phyloP scores from a whole-genome alignment of 495 filamentous ascomycete genomes.

The Podospora pseudoanserina region DNA sequence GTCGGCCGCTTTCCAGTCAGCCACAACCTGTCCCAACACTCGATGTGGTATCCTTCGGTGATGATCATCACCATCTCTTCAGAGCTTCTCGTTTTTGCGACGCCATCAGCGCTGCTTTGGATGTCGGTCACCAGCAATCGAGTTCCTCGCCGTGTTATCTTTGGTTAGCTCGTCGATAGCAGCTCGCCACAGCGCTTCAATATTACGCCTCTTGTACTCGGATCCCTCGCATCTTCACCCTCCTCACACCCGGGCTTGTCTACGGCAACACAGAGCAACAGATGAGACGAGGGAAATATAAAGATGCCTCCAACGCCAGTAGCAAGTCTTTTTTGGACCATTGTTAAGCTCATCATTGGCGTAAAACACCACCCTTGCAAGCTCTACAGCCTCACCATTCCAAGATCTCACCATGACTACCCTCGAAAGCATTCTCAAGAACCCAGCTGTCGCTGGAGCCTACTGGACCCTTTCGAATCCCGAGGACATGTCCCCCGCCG shows the following conservation, averaged over 20 bases:
- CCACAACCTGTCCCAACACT: not conserved
- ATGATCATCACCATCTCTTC: not conserved
- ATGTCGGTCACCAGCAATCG: not conserved
- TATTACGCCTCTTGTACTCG: not conserved
- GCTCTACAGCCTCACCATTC: not conserved
- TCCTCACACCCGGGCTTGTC: not conserved
- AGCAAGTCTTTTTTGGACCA: not conserved
- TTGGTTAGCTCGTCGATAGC: not conserved
- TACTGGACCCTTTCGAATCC: not conserved
- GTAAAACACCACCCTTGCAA: not conserved
- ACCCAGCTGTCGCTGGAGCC: not conserved
- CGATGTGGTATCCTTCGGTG: not conserved
- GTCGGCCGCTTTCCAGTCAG: not conserved
- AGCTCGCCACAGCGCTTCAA: not conserved
- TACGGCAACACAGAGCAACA: not conserved
- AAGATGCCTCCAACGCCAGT: not conserved
- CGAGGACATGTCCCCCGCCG: not conserved
- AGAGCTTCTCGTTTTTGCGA: not conserved
- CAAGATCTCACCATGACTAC: not conserved
- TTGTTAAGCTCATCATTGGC: not conserved
- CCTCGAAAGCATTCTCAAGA: not conserved
- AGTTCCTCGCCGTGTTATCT: not conserved
- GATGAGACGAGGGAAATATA: not conserved
- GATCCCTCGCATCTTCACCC: not conserved
- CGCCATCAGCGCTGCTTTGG: not conserved